Evolutionary conservation across 345 rosid genomes (phyloP), one percentile per base, ranked within the genome.

Genomic region (Ricinus communis): DNA sequence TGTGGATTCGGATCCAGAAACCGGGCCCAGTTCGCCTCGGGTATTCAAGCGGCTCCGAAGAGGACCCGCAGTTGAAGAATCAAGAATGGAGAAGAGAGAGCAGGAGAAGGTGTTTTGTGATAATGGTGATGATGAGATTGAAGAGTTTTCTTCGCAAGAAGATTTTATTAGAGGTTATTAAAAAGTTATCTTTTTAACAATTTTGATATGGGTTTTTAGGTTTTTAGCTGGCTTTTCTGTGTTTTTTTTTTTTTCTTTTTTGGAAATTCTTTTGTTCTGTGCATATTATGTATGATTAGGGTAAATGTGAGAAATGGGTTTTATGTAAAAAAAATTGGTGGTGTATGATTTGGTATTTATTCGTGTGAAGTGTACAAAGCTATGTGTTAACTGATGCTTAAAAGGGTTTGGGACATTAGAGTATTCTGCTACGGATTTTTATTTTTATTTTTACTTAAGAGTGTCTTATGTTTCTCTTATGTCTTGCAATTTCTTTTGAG

Each of bases 101-200:
- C 72, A 66, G 71, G 75, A 66, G 72, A 19, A 51, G 41, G 41
- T 24, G n/a, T 62, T 57, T 33, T 9, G 22, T 28, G 69, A 59
- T 31, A 41, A 64, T 76, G 80, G 71, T 25, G 91, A 90, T 45
- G 97, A 91, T 56, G 97, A 93, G 3, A 90, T 94, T 31, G 96
- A 87, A 62, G 95, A 85, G 74, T 90, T 91, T 80, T 90, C 96
- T 63, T 88, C 97, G 2, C 85, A 80, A 49, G 97, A 91, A 8
- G 87, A 80, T 61, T 40, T 71, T 31, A 28, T 64, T 16, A 38
- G 41, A 62, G 91, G 89, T 87, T 75, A 50, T 27, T 38, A 38
- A 43, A 7, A 5, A 24, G 4, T 22, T 9, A 6, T 15, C 31
- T 4, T 5, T 51, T 30, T 12, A n/a, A 2, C 9, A 5, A 24